phyloP scores from a whole-genome alignment of 2,329 filamentous ascomycete species.

The Aspergillus jensenii region DNA sequence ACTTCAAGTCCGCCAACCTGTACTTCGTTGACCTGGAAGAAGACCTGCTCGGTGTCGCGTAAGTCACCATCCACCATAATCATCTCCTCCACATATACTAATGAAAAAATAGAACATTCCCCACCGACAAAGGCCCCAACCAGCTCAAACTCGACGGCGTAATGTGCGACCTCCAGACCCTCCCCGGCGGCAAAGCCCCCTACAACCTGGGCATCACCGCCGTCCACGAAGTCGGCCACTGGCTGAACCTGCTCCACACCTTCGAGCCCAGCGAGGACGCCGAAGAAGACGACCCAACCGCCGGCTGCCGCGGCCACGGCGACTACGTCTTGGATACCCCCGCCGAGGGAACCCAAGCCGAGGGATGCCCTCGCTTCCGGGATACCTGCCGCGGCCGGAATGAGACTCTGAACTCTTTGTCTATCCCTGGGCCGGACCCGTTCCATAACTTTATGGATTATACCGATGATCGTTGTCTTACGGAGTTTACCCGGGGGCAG shows the following conservation, averaged over 20 bases:
- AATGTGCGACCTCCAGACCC: background rate
- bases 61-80: background rate
- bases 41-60: slow-evolving; percentile 8
- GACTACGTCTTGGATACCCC: slow-evolving; percentile 11
- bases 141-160: slow-evolving; percentile 8
- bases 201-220: slow-evolving; percentile 11
- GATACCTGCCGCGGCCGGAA: slow-evolving; percentile 4
- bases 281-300: background rate
- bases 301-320: slow-evolving; percentile 6
- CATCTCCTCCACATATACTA: background rate
- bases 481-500: slow-evolving; percentile 4
- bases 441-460: slow-evolving; percentile 15
- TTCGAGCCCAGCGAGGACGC: slow-evolving; percentile 4
- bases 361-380: slow-evolving; percentile 1
- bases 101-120: background rate
- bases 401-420: background rate
- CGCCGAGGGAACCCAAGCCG: background rate
- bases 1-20: slow-evolving; percentile 6
- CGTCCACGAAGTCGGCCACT: slow-evolving; percentile 13
- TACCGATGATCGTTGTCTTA: slow-evolving; percentile 3
- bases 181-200: slow-evolving; percentile 7
- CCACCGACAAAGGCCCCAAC: background rate
- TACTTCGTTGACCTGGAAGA: slow-evolving; percentile 2
- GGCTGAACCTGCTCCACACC: slow-evolving; percentile 13
- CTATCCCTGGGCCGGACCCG: background rate